A percentile compares a stretch with the other conserved stretches of the same genome.
phyloP scores from a whole-genome alignment of 768 basidiomycete species.

The Boletus reticulatus region DNA sequence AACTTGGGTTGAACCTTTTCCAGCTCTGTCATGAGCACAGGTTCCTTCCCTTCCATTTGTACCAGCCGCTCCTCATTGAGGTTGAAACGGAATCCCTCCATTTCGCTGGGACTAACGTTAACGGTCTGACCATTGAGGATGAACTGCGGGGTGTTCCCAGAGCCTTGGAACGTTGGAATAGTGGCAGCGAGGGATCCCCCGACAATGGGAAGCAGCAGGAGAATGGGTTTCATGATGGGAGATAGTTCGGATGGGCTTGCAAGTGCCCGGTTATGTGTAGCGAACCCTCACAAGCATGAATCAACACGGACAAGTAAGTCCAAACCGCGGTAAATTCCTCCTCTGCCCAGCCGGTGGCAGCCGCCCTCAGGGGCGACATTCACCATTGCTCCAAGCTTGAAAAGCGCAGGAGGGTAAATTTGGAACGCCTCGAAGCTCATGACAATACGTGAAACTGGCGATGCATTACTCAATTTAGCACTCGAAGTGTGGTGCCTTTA shows the following conservation, averaged over 20 bases:
- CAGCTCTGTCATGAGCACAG: conserved; percentile 84
- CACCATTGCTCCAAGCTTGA: too few species aligned
- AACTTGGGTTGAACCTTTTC: conserved; percentile 59
- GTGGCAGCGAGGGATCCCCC: conserved; percentile 22
- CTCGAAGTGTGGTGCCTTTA: too few species aligned
- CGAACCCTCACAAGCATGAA: not conserved
- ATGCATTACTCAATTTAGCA: too few species aligned
- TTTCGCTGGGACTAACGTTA: conserved; percentile 17
- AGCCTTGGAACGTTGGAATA: conserved; percentile 6
- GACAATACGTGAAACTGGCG: too few species aligned
- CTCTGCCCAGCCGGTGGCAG: too few species aligned
- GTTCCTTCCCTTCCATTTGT: conserved; percentile 64
- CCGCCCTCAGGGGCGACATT: too few species aligned
- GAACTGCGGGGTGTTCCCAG: conserved; percentile 17
- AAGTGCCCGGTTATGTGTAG: too few species aligned
- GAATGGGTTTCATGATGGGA: conserved; percentile 6
- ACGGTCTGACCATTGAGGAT: conserved; percentile 27
- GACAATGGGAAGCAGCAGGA: conserved; percentile 19
- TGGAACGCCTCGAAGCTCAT: too few species aligned
- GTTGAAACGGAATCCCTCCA: conserved; percentile 64
- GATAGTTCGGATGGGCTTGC: too few species aligned
- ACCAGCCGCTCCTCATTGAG: conserved; percentile 72
- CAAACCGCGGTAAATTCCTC: conserved; percentile 2
- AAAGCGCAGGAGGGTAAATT: too few species aligned
- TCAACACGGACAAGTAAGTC: conserved; percentile 10